phyloP scores from a whole-genome alignment of 306 rosid species.

The Cercis canadensis region DNA sequence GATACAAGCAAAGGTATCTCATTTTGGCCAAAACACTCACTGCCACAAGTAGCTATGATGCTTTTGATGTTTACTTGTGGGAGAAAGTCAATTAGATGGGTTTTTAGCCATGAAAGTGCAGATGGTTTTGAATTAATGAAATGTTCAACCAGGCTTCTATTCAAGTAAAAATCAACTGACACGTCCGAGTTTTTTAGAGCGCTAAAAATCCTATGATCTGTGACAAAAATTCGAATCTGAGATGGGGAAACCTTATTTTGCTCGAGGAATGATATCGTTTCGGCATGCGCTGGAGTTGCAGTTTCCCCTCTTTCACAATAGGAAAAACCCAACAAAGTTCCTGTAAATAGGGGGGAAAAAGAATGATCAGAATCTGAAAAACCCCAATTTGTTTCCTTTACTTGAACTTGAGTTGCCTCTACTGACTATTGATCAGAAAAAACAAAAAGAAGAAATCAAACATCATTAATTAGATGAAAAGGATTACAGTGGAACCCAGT shows the following conservation, averaged over 20 bases:
- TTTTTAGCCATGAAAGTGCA: slow-evolving; percentile 48
- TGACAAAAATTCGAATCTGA: slow-evolving; percentile 47
- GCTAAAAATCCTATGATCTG: slow-evolving; percentile 49
- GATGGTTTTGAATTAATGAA: slow-evolving; percentile 44
- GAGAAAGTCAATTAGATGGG: slow-evolving; percentile 46
- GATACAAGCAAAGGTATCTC: slow-evolving; percentile 46
- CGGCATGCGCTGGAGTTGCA: slow-evolving; percentile 39
- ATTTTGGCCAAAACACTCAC: slow-evolving; percentile 36
- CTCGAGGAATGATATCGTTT: slow-evolving; percentile 46
- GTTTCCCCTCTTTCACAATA: slow-evolving; percentile 48
- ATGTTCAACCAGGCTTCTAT: slow-evolving; percentile 44
- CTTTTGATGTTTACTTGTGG: slow-evolving; percentile 47
- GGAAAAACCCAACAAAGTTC: slow-evolving; percentile 60
- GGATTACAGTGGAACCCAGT: background rate
- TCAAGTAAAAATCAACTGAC: slow-evolving; percentile 63
- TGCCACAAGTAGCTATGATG: slow-evolving; percentile 50
- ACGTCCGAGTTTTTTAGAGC: slow-evolving; percentile 44
- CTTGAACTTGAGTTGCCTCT: background rate
- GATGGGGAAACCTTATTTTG: slow-evolving; percentile 49
- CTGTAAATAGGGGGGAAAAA: slow-evolving; percentile 37
- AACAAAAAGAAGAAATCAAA: background rate
- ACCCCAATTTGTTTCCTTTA: slow-evolving; percentile 19
- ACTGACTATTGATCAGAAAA: no score
- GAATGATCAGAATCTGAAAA: slow-evolving; percentile 24
- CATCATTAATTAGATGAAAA: slow-evolving; percentile 10